Evolutionary conservation across 805 yeast species (phyloP), one percentile per base, ranked within the genome.

Genomic region (Sugiyamaella smithiae): DNA sequence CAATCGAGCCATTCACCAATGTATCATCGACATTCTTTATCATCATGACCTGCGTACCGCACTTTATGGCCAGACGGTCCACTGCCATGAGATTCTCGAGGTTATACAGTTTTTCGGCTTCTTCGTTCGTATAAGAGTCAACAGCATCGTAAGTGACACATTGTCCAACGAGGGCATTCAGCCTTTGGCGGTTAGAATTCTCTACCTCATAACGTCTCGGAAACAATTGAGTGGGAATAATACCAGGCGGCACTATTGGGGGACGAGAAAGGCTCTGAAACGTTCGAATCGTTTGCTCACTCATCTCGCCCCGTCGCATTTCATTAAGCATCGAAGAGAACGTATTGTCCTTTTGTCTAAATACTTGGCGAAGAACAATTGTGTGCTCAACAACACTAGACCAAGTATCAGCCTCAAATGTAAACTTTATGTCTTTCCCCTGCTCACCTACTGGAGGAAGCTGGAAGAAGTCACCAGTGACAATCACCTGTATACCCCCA

Each of bases 391-490:
- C 74, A 5, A 80, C 77, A 24, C 66, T 66, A 14, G 66, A 67
- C 99, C 99, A 93, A 22, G 80, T 67, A 2, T 69, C 63, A 7
- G 88, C 75, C 59, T 89, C 85, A 60, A 93, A 93, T 51, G 96
- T 84, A 62, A 84, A 93, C 20, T 66, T 63, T 0, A 73, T 63
- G 3, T 66, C 59, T 26, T 62, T 63, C 2, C 42, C 45, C 5
- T 32, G 48, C 69, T 67, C 35, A 53, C 61, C 22, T 5, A 93
- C 95, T 0, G 99, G 99, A 1, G 99, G 99, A 38, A 93, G 72
- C 68, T 93, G 99, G 66, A 85, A 90, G 63, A 91, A 90, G 67
- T 93, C 99, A n/a, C 99, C 99, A 3, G 95, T 85, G 29, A 90
- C 67, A 9, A 93, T 79, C 12, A 93, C 57, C 61, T 93, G 99